These are phyloP conservation scores for Suillus paluster DNA, from an alignment of 768 basidiomycete species.

Conservation along the genomic window DNA sequence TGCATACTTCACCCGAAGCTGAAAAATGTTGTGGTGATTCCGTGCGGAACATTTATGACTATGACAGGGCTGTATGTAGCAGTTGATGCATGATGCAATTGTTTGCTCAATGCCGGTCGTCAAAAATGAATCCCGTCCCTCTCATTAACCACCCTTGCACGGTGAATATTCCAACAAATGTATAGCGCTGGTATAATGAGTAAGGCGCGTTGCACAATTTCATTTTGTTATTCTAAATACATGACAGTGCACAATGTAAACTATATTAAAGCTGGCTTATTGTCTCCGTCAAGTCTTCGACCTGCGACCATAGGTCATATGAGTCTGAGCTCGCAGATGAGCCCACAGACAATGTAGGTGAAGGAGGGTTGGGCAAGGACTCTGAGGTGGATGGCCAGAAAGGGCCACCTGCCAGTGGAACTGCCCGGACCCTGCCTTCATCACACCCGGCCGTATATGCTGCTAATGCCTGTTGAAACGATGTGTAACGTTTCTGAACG, in stretches of 20 bases:
- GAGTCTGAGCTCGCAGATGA: neutral
- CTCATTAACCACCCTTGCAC: too few species aligned
- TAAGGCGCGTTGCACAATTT: neutral
- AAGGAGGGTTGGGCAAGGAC: neutral
- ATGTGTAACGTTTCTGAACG: neutral
- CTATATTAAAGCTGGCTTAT: neutral
- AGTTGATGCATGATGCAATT: too few species aligned
- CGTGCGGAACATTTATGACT: too few species aligned
- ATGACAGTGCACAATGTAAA: neutral
- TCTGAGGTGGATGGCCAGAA: neutral
- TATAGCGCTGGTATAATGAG: too few species aligned
- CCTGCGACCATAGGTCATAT: slow-evolving; percentile 4
- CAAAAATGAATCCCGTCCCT: too few species aligned
- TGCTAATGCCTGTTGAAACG: neutral
- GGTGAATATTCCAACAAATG: too few species aligned
- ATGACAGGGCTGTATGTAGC: too few species aligned
- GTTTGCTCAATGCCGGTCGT: too few species aligned
- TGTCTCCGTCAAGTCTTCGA: slow-evolving; percentile 1
- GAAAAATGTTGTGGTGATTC: neutral
- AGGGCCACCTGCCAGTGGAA: neutral
- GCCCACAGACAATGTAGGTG: neutral
- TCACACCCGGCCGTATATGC: neutral
- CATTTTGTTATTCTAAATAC: neutral
- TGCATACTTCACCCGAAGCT: too few species aligned
- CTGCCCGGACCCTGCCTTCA: neutral